A percentile compares a stretch with the other conserved stretches of the same genome.
Evolutionary conservation across 1,284 basidiomycete genomes (phyloP).

Genomic region (Ustilago shanxiensis): DNA sequence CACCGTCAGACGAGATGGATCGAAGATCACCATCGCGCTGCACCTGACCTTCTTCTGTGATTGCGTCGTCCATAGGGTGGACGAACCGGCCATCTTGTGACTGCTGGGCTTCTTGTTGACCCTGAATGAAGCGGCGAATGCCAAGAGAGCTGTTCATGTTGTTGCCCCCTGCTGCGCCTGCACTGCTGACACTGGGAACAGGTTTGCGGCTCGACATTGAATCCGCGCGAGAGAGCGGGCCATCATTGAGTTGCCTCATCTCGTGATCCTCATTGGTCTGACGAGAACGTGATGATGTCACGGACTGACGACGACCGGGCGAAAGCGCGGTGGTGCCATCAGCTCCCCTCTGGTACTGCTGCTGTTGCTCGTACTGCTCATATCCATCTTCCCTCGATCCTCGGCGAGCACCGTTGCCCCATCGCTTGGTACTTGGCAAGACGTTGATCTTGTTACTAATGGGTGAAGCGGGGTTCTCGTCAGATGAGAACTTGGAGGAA

Average conservation of each 20-base stretch:
- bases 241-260: conserved; percentile 46
- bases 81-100: conserved; percentile 28
- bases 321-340: conserved; percentile 8
- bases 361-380: conserved; percentile 14
- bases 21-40: conserved; percentile 17
- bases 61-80: conserved; percentile 43
- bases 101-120: conserved; percentile 5
- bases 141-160: conserved; percentile 37
- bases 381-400: conserved; percentile 29
- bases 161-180: neutral
- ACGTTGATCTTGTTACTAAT: conserved; percentile 40
- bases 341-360: conserved; percentile 2
- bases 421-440: conserved; percentile 40
- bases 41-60: conserved; percentile 38
- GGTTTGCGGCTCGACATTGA: conserved; percentile 7
- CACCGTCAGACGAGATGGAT: conserved; percentile 21
- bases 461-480: conserved; percentile 41
- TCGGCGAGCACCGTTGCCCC: conserved; percentile 15
- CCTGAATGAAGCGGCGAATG: conserved; percentile 43
- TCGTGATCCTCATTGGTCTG: conserved; percentile 49
- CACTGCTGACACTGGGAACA: neutral
- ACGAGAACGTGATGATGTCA: conserved; percentile 29
- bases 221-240: conserved; percentile 8
- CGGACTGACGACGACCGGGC: conserved; percentile 28
- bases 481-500: conserved; percentile 38